phyloP scores from a whole-genome alignment of 2,329 filamentous ascomycete genomes.

The Fusarium circinatum region DNA sequence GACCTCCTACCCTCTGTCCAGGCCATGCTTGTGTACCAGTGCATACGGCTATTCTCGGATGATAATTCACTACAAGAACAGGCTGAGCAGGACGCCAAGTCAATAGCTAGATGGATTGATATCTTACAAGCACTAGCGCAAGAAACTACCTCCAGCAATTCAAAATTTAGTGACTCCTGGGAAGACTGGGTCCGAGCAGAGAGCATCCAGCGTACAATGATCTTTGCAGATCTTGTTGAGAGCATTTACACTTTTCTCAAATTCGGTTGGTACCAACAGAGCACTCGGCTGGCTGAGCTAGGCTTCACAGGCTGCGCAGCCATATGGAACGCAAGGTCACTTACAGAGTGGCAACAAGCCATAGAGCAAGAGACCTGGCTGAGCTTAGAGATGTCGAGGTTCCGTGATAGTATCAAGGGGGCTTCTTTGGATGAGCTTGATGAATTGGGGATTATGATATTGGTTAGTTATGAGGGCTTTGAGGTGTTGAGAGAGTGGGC shows the following conservation, averaged over 20 bases:
- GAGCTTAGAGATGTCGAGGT: accelerated
- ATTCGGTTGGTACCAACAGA: background rate
- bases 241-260: background rate
- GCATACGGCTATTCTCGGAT: accelerated
- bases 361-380: accelerated
- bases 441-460: background rate
- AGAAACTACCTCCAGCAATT: too few relatives aligned
- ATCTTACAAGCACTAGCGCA: background rate
- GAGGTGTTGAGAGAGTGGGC: background rate
- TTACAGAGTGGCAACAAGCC: background rate
- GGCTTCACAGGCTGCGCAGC: accelerated
- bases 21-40: background rate
- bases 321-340: background rate
- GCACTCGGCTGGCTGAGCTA: background rate
- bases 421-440: background rate
- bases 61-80: accelerated
- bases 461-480: background rate
- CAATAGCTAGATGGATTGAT: accelerated
- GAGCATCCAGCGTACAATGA: accelerated
- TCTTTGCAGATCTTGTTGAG: background rate
- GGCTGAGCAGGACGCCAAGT: background rate
- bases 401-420: accelerated
- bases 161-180: accelerated
- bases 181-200: background rate
- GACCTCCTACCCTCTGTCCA: background rate